Base-by-base conservation (phyloP, 208 protist genomes). In the Polymyxa betae region DNA sequence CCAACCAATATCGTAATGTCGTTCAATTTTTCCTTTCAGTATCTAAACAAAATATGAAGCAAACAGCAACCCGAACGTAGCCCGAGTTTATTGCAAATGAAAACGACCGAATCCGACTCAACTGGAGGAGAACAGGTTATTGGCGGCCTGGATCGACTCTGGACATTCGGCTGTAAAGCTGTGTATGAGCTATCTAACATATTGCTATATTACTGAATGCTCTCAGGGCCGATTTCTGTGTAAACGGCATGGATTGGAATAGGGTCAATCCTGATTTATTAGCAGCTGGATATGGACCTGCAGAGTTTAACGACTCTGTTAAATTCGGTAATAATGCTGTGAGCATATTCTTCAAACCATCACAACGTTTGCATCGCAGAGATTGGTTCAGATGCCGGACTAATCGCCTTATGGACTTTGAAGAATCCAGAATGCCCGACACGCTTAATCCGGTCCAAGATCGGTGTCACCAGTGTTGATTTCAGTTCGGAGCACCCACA, bases 341-440 rank as follows among this genome's bases (percentile, higher is more conserved):
- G n/a, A n/a, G n/a, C n/a, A n/a, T n/a, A n/a, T n/a, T n/a, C n/a
- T n/a, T n/a, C n/a, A n/a, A n/a, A n/a, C n/a, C n/a, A n/a, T n/a
- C n/a, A n/a, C n/a, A n/a, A n/a, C n/a, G n/a, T n/a, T n/a, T n/a
- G n/a, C n/a, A n/a, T n/a, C n/a, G n/a, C n/a, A n/a, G n/a, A n/a
- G 5, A 24, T 38, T n/a, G 72, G 88, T 77, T 10, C 16, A 91
- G 20, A 5, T n/a, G 20, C 94, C 49, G 97, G 97, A 20, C 93
- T 98, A 89, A 93, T 98, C 46, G 96, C 96, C 92, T 97, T 96
- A 94, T 98, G 97, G 97, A 97, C 97, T n/a, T 93, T 98, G n/a
- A 98, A 98, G 92, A 98, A 92, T 89, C 92, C 92, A 32, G 38
- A 88, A 20, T 90, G 78, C 66, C 92, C 92, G n/a, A 52, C 66